Conservation (phyloP, 2,329 filamentous ascomycete species). For the Emydomyces testavorans region DNA sequence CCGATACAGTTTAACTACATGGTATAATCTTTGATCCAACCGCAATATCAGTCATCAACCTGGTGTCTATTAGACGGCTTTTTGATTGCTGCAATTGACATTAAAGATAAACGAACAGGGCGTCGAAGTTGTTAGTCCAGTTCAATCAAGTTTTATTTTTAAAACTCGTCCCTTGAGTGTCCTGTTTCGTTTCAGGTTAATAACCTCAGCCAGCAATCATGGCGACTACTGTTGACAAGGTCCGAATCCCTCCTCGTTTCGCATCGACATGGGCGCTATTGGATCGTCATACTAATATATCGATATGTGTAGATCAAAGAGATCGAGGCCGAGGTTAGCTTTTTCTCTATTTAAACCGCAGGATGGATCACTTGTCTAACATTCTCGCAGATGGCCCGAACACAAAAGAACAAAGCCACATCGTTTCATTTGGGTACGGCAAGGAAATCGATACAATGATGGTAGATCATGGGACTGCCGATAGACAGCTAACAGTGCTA, state of each 20-base stretch:
- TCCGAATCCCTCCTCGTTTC: constrained; percentile 32
- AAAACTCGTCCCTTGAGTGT: no score
- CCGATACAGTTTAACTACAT: no score
- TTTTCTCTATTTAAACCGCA: constrained; percentile 1
- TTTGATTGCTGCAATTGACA: not conserved
- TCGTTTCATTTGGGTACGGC: constrained; percentile 69
- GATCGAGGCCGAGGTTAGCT: constrained; percentile 79
- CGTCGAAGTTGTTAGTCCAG: not conserved
- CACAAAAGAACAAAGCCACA: constrained; percentile 94
- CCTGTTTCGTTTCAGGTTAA: not conserved
- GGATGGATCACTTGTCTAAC: constrained; percentile 13
- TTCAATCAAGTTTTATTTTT: no score
- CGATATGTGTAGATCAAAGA: constrained; percentile 65
- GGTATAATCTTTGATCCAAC: no score
- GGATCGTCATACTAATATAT: constrained; percentile 25
- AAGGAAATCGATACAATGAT: not conserved
- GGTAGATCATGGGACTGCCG: not conserved
- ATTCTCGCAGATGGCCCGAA: constrained; percentile 66
- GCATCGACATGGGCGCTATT: not conserved
- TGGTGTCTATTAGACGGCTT: no score
- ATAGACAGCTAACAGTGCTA: constrained; percentile 7
- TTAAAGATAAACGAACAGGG: not conserved
- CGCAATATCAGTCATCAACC: no score
- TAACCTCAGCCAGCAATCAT: constrained; percentile 39
- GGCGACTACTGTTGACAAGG: constrained; percentile 97